Base-by-base conservation (phyloP, 169 alveolate species). In the Sarcocystis neurona region DNA sequence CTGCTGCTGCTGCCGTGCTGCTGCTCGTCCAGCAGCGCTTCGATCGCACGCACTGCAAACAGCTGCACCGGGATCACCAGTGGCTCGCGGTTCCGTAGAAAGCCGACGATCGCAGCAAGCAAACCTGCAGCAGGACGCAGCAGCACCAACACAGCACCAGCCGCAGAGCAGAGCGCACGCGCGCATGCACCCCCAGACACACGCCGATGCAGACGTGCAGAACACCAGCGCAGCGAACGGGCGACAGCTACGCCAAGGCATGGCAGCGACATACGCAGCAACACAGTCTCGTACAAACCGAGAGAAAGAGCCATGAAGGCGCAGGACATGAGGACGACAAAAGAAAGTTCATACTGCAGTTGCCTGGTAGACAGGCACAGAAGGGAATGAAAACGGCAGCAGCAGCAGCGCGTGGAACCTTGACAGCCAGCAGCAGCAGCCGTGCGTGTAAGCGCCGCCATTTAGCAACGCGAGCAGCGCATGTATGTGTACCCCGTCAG, bases 1-100 rank as follows among this genome's bases (percentile, higher is more conserved):
- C 84, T 84, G 89, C 72, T 84, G 84, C 89, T 84, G 89, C 89
- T 84, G 87, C 87, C 56, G 89, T 78, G 72, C 70, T 84, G 89
- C 84, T 84, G 89, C 89, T 84, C 84, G 56, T 84, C 89, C 32
- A 84, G 66, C 37, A 60, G 89, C 74, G 89, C 89, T 74, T 84
- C 89, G 43, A 84, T 20, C 27, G 89, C 82, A 37, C 89, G 89
- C 89, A 84, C 53, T 5, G 74, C 84, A 4, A 84, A 60, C 80
- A 84, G 72, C 89, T 84, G 89, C 44, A 84, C 89, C 30, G 89
- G 89, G 34, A 84, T 78, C 58, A 84, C 48, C 74, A 84, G 84
- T 4, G 89, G 89, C 50, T 84, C 89, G 34, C 89, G 89, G 74
- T 84, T 77, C 15, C 89, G 89, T 37, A 84, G 53, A 39, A 84